Evolutionary conservation across 1,284 basidiomycete genomes (phyloP).

Genomic region (Rhizoctonia solani): DNA sequence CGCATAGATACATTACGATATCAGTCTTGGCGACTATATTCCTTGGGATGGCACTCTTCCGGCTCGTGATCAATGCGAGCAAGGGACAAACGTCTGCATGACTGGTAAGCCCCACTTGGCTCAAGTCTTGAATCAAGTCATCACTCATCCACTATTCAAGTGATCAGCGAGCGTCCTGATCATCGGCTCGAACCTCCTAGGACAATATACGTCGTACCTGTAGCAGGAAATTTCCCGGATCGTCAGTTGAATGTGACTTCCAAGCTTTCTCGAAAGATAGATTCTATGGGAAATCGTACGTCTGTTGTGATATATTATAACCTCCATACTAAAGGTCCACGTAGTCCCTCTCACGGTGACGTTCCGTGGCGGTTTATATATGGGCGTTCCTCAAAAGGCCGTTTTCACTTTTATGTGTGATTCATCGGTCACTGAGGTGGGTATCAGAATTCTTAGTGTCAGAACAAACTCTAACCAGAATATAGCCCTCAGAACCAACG

Average conservation of each 20-base stretch:
- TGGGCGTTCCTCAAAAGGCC: conserved; percentile 21
- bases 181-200: conserved; percentile 26
- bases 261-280: background rate
- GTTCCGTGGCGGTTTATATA: conserved; percentile 22
- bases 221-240: conserved; percentile 14
- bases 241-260: conserved; percentile 13
- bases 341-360: conserved; percentile 9
- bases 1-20: conserved; percentile 21
- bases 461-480: background rate
- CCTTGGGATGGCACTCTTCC: conserved; percentile 31
- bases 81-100: conserved; percentile 27
- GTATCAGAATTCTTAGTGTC: background rate
- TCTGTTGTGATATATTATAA: background rate
- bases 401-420: conserved; percentile 20
- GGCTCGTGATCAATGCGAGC: conserved; percentile 15
- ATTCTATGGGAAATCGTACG: background rate
- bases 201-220: conserved; percentile 24
- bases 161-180: conserved; percentile 26
- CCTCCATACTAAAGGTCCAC: background rate
- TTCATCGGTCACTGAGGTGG: conserved; percentile 4
- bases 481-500: conserved; percentile 9
- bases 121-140: background rate
- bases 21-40: background rate
- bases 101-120: background rate
- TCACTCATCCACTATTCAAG: background rate